Evolutionary conservation across 305 asterid genomes (phyloP).

Genomic region (Galium porrigens): DNA sequence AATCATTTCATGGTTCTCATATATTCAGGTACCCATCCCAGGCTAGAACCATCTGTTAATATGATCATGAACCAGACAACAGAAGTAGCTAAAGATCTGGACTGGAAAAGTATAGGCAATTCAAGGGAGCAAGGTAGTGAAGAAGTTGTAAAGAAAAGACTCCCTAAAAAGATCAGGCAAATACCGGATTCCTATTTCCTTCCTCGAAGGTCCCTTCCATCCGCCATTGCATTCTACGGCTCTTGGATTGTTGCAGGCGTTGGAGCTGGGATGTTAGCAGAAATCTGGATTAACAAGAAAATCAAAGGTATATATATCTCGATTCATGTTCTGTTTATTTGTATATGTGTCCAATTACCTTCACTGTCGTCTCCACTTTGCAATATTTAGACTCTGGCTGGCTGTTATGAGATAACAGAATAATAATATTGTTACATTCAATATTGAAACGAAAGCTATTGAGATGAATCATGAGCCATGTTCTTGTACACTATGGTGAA

Average conservation of each 20-base stretch:
- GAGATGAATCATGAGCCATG: not conserved
- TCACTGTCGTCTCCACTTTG: not conserved
- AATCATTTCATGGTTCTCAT: not conserved
- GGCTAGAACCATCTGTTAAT: conserved; percentile 2
- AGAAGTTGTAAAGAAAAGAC: conserved; percentile 48
- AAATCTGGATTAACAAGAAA: conserved; percentile 73
- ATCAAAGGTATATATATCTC: conserved; percentile 38
- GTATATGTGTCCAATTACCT: not conserved
- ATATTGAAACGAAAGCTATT: not conserved
- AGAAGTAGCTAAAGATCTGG: conserved; percentile 34
- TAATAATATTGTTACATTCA: not conserved
- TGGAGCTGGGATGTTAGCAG: conserved; percentile 74
- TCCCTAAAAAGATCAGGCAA: conserved; percentile 44
- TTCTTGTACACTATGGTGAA: not conserved
- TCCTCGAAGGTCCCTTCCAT: conserved; percentile 46
- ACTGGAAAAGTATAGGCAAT: conserved; percentile 49
- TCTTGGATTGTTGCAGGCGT: conserved; percentile 65
- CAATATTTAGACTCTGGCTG: not conserved
- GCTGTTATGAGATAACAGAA: not conserved
- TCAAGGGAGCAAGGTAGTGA: conserved; percentile 27
- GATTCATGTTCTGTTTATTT: not conserved
- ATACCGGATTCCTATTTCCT: conserved; percentile 74
- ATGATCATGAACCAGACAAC: conserved; percentile 37
- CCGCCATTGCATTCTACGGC: conserved; percentile 36
- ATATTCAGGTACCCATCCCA: not conserved